Evolutionary conservation across 1,139 yeast species (phyloP).

Genomic region (Zygosaccharomyces sapae): DNA sequence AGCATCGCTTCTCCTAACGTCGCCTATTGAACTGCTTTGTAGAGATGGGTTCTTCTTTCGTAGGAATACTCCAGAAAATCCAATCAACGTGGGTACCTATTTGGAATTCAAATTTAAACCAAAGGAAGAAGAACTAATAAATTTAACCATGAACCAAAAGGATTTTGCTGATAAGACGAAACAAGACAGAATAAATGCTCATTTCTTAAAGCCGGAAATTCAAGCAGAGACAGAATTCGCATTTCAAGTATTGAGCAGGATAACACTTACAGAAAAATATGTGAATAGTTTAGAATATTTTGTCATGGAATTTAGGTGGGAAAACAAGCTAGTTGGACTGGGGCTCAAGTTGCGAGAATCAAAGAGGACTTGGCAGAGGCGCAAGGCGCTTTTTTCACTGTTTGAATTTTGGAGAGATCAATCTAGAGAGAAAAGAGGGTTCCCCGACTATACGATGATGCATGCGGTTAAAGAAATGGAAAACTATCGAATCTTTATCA

Average conservation of each 20-base stretch:
- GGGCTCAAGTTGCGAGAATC: conserved; percentile 36
- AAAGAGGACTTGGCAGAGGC: conserved; percentile 37
- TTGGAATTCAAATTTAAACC: conserved; percentile 31
- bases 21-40: conserved; percentile 34
- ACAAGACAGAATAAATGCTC: conserved; percentile 32
- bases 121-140: conserved; percentile 30
- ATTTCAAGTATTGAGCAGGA: conserved; percentile 26
- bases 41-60: conserved; percentile 34
- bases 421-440: conserved; percentile 33
- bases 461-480: conserved; percentile 38
- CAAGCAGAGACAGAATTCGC: conserved; percentile 31
- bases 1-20: conserved; percentile 24
- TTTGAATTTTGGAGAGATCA: conserved; percentile 38
- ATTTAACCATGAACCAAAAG: conserved; percentile 20
- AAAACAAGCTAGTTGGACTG: conserved; percentile 32
- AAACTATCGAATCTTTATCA: conserved; percentile 35
- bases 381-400: conserved; percentile 35
- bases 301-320: conserved; percentile 37
- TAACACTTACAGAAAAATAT: conserved; percentile 34
- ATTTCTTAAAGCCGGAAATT: conserved; percentile 28
- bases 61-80: conserved; percentile 25
- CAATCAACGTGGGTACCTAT: conserved; percentile 33
- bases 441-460: conserved; percentile 29
- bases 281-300: conserved; percentile 36
- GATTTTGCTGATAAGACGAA: conserved; percentile 23